Percentiles rank a stretch among this genome's conserved stretches.
Conservation (phyloP, 2,329 filamentous ascomycete species). For the Cadophora malorum region DNA sequence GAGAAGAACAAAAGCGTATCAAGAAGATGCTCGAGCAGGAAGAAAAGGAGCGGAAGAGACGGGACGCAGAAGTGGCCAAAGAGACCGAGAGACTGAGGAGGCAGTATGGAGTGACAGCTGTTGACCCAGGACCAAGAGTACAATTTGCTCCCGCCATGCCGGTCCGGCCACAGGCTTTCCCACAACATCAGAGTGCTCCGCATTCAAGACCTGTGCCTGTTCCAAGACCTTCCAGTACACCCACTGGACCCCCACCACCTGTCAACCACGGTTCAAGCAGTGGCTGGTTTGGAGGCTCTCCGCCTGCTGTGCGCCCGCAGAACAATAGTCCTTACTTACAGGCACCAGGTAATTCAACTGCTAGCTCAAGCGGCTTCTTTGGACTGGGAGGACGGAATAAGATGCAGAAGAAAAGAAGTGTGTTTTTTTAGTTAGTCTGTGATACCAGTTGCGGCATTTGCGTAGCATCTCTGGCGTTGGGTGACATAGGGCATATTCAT, state of each 20-base stretch:
- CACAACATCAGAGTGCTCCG: constrained; percentile 40
- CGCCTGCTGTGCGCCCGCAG: constrained; percentile 12
- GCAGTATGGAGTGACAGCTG: constrained; percentile 62
- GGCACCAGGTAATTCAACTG: constrained; percentile 41
- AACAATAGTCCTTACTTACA: constrained; percentile 41
- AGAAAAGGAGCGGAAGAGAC: constrained; percentile 62
- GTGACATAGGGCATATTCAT: not conserved
- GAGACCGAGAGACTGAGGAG: constrained; percentile 83
- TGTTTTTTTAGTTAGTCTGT: constrained; percentile 31
- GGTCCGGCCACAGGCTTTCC: constrained; percentile 29
- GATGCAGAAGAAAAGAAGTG: constrained; percentile 44
- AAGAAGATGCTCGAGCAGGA: constrained; percentile 72
- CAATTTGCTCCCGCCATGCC: constrained; percentile 31
- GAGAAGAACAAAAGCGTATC: constrained; percentile 62
- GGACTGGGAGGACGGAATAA: constrained; percentile 45
- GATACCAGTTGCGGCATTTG: constrained; percentile 13
- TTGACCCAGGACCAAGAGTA: constrained; percentile 20
- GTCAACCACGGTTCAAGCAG: constrained; percentile 14
- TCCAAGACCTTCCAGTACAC: constrained; percentile 41
- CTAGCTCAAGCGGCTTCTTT: constrained; percentile 54
- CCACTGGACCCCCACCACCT: constrained; percentile 21
- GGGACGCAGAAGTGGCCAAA: constrained; percentile 68
- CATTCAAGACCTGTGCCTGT: constrained; percentile 39
- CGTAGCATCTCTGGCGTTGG: constrained; percentile 12
- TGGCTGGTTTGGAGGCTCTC: constrained; percentile 19